Base-by-base conservation (phyloP, 495 filamentous ascomycete genomes). In the Hyaloscypha hepaticicola region DNA sequence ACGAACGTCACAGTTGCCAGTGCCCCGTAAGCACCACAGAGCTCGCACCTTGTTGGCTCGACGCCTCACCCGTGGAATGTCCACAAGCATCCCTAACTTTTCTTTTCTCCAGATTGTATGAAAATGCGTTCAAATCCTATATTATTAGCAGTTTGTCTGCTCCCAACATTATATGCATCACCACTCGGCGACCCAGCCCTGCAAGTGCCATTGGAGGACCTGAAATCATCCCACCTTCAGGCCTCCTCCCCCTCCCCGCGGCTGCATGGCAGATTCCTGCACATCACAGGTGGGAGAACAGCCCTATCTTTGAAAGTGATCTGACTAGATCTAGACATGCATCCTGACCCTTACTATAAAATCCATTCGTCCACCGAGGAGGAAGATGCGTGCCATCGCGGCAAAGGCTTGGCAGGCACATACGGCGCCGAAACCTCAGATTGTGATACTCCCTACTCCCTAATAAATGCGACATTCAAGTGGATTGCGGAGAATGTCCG, bases 401-500 rank as follows among this genome's bases (percentile, higher is more conserved):
- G 86, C 52, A 76, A 85, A 65, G 96, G 96, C 7, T 76, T 84
- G 1, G 90, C 95, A 12, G 94, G 93, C 26, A 78, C 82, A 25
- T 91, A 91, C 73, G 95, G 95, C 68, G 86, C 92, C 31, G 89
- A 93, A 73, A 91, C 88, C 2, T 86, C 89, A 5, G 90, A 92
- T 60, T 99, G 95, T 81, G 95, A 99, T 77, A 82, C 90, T 0
- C 95, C 96, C 0, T 73, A 85, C 55, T 75, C 87, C 1, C 84
- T 99, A 11, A 79, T 98, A 56, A 89, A 98, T 76, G 90, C 87
- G 72, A 98, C 96, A 0, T 93, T 98, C 74, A 82, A 86, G 64
- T 99, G 95, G 95, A 90, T 99, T 60, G 81, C 86, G n/a, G 81
- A 87, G 28, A 89, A 97, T 68, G 70, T 99, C 38, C 90, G 85